These are phyloP conservation scores for Cladosporium sp. DNA, from an alignment of 2,329 filamentous ascomycete genomes.

Conservation along the genomic window DNA sequence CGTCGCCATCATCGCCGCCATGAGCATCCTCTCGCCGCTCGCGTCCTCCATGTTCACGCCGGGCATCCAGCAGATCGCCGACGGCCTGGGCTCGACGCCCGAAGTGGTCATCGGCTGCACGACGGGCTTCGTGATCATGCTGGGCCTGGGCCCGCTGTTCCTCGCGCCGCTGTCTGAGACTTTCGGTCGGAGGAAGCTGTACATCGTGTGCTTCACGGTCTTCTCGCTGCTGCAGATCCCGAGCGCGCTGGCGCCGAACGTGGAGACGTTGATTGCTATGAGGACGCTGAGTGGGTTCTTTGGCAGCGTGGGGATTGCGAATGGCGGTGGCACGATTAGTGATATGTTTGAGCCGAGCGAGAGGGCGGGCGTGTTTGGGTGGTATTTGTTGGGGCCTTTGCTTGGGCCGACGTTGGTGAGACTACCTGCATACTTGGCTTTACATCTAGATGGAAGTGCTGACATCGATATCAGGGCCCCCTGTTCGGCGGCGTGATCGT, in stretches of 20 bases:
- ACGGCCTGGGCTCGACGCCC: constrained; percentile 37
- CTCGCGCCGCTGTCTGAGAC: constrained; percentile 44
- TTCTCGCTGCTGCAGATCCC: constrained; percentile 45
- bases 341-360: constrained; percentile 46
- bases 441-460: background rate
- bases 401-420: constrained; percentile 32
- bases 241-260: constrained; percentile 42
- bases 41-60: constrained; percentile 48
- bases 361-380: constrained; percentile 42
- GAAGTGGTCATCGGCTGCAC: constrained; percentile 44
- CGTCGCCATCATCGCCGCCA: constrained; percentile 44
- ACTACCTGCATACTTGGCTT: background rate
- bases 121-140: constrained; percentile 46
- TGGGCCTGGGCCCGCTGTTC: constrained; percentile 43
- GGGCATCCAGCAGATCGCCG: constrained; percentile 45
- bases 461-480: constrained; percentile 27
- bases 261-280: constrained; percentile 38
- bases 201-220: constrained; percentile 39
- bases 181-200: constrained; percentile 40
- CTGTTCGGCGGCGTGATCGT: constrained; percentile 41
- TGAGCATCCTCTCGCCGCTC: constrained; percentile 44
- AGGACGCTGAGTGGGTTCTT: constrained; percentile 45
- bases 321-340: constrained; percentile 46
- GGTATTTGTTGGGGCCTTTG: constrained; percentile 40
- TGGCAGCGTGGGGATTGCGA: constrained; percentile 45